Base-by-base conservation (phyloP, 768 basidiomycete species). In the Amylocystis lapponica region DNA sequence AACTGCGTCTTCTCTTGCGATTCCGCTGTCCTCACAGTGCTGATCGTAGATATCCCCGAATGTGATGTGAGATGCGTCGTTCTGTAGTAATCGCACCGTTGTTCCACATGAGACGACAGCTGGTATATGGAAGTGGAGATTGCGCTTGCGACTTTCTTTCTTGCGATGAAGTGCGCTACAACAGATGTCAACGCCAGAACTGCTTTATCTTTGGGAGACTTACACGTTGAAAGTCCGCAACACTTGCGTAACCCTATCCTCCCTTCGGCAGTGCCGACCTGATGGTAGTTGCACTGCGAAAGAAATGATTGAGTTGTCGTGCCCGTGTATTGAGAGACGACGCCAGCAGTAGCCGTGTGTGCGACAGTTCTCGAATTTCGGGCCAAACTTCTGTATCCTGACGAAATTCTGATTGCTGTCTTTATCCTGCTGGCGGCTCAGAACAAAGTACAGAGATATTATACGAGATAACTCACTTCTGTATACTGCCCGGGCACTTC, bases 401-500 rank as follows among this genome's bases (percentile, higher is more conserved):
- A 89, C 75, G 54, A 98, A 96, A 52, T 86, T 84, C 53, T 87
- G 85, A 59, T 91, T 91, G 55, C 75, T 89, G 62, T 99, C 95
- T 62, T 94, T 92, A 59, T 98, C 93, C 93, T 96, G 55, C 12
- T 10, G 6, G 31, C 23, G 21, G 32, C 17, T 51, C 29, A 45
- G 46, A 40, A 22, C 43, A 35, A 26, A 21, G n/a, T 27, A 36
- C 25, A 23, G 21, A 33, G n/a, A 36, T 13, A 29, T 12, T 22
- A 2, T 39, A 16, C 2, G 46, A 2, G n/a, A n/a, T n/a, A 10
- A 14, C 68, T 55, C 42, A 88, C 93, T 77, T 97, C 90, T 0
- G 92, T 87, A 60, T 99, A 99, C 63, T 99, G 96, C 6, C 96
- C 96, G n/a, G 94, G 94, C 38, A 99, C 80, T 58, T 99, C 94